Evolutionary conservation across 441 rosid species (phyloP).

Genomic region (Pelargonium australe): DNA sequence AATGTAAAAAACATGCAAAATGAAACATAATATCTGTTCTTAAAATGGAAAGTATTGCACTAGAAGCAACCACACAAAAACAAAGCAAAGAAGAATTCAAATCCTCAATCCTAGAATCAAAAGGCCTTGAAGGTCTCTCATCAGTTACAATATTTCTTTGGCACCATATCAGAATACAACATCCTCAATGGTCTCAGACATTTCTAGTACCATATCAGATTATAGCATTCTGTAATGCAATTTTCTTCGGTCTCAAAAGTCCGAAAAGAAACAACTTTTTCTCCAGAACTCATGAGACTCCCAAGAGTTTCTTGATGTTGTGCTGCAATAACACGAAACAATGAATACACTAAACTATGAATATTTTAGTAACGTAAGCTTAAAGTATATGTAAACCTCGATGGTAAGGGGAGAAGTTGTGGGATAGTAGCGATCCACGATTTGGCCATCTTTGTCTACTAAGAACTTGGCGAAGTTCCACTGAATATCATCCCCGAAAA

Average conservation of each 20-base stretch:
- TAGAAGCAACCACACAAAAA: no score
- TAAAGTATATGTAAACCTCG: conserved; percentile 39
- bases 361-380: not conserved
- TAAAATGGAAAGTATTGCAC: no score
- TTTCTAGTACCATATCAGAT: no score
- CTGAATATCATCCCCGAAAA: conserved; percentile 83
- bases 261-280: not conserved
- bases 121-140: no score
- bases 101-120: no score
- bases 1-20: no score
- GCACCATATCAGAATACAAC: no score
- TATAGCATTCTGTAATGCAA: no score
- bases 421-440: conserved; percentile 69
- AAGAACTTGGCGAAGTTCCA: conserved; percentile 93
- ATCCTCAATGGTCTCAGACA: no score
- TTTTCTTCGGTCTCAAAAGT: not conserved
- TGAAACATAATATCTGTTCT: no score
- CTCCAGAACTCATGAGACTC: conserved; percentile 16
- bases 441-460: conserved; percentile 57
- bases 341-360: not conserved
- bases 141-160: no score
- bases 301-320: conserved; percentile 55
- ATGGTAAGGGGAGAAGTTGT: conserved; percentile 71
- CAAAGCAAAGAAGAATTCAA: no score
- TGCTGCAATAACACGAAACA: conserved; percentile 22